Evolutionary conservation across 176 grass and related monocot genomes (phyloP).

Genomic region (Carex parvula): DNA sequence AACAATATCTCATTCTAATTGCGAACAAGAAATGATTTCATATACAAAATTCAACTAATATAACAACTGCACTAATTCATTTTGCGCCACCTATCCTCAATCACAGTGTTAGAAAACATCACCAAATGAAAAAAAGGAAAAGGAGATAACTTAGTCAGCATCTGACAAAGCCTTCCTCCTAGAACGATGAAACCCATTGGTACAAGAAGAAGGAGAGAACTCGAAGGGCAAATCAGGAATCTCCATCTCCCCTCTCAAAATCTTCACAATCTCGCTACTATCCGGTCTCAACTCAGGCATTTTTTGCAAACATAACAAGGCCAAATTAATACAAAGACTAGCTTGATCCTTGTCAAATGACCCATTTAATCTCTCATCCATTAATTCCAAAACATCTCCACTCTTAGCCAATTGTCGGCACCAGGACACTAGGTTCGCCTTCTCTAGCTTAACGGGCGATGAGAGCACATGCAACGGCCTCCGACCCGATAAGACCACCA

Average conservation of each 20-base stretch:
- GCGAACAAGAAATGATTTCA: background rate
- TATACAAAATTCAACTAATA: constrained; percentile 9
- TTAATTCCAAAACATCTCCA: constrained; percentile 68
- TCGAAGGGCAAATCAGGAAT: constrained; percentile 49
- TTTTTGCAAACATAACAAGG: constrained; percentile 77
- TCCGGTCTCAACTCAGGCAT: constrained; percentile 72
- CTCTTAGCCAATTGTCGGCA: constrained; percentile 65
- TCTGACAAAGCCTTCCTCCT: constrained; percentile 36
- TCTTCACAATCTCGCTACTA: constrained; percentile 69
- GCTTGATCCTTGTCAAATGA: constrained; percentile 61
- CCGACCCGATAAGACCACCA: constrained; percentile 72
- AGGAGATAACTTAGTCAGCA: constrained; percentile 12
- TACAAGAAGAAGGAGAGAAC: constrained; percentile 54
- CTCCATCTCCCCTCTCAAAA: constrained; percentile 85
- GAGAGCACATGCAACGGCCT: constrained; percentile 81
- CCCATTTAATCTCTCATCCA: constrained; percentile 63
- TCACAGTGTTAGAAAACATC: background rate
- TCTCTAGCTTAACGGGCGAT: constrained; percentile 91
- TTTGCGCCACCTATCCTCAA: background rate
- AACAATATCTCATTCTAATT: constrained; percentile 15
- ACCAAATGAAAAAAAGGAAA: constrained; percentile 5
- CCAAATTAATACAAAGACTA: constrained; percentile 58
- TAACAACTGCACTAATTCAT: constrained; percentile 20
- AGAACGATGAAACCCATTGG: constrained; percentile 40
- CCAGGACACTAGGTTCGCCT: constrained; percentile 89